phyloP scores from a whole-genome alignment of 192 early-diverging fungal species.

The Backusella morwellensis region DNA sequence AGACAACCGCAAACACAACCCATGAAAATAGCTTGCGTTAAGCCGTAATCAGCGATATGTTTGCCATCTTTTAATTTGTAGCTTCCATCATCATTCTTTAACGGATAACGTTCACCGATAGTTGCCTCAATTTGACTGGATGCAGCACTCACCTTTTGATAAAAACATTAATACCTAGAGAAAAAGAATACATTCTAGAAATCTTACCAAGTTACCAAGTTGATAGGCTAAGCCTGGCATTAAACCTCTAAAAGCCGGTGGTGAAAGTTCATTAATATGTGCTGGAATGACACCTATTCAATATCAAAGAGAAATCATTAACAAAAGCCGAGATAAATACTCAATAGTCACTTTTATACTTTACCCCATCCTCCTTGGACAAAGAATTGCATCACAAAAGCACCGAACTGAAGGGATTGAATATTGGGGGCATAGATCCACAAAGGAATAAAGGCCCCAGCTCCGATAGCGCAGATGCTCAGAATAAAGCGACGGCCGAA shows the following conservation, averaged over 20 bases:
- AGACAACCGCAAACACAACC: constrained; percentile 34
- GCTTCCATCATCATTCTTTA: constrained; percentile 13
- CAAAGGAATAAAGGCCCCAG: constrained; percentile 62
- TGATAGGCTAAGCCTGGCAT: constrained; percentile 78
- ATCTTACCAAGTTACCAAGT: constrained; percentile 69
- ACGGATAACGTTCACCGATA: constrained; percentile 31
- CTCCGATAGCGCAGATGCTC: constrained; percentile 48
- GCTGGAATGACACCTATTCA: constrained; percentile 63
- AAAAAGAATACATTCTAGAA: constrained; percentile 22
- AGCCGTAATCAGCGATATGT: constrained; percentile 43
- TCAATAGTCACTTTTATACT: neutral
- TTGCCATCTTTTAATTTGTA: constrained; percentile 15
- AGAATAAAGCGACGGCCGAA: constrained; percentile 65
- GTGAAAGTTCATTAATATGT: constrained; percentile 68
- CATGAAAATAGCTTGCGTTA: constrained; percentile 62
- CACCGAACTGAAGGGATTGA: constrained; percentile 32
- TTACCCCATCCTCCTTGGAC: constrained; percentile 58
- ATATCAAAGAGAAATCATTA: neutral
- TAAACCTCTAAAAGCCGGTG: constrained; percentile 59
- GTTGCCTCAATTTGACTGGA: constrained; percentile 43
- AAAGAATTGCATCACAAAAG: constrained; percentile 55
- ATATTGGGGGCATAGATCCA: constrained; percentile 52
- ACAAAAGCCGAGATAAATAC: too few relatives aligned
- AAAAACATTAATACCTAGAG: neutral
- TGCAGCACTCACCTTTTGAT: constrained; percentile 36